Percentiles rank a stretch among this genome's conserved stretches.
phyloP scores from a whole-genome alignment of 192 early-diverging fungal species.

The Diversispora epigaea region DNA sequence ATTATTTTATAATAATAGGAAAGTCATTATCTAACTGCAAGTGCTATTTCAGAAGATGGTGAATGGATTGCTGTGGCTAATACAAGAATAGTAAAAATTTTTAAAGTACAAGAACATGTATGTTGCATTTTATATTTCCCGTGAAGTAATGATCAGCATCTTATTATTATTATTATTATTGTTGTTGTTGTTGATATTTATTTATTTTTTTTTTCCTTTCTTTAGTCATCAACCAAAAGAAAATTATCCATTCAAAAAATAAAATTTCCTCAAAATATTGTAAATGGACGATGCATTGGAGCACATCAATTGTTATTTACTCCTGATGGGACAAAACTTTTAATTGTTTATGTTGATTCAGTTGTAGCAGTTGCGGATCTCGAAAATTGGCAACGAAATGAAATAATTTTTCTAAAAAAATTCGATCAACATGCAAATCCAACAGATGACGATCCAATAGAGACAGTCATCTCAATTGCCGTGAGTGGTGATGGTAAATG shows the following conservation, averaged over 20 bases:
- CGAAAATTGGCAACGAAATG: constrained; percentile 48
- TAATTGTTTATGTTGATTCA: constrained; percentile 75
- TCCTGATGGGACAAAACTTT: constrained; percentile 68
- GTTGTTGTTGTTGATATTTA: no score
- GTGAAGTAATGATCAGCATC: background rate
- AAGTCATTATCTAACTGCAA: constrained; percentile 65
- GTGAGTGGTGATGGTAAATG: constrained; percentile 79
- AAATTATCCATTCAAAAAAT: constrained; percentile 50
- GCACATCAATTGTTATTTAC: constrained; percentile 78
- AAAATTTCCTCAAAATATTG: constrained; percentile 40
- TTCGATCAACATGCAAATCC: constrained; percentile 46
- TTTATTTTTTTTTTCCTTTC: constrained; percentile 2
- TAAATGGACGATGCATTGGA: constrained; percentile 46
- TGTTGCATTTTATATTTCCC: constrained; percentile 7
- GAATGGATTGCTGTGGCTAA: constrained; percentile 82
- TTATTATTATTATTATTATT: no score
- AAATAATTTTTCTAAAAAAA: constrained; percentile 36
- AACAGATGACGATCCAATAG: constrained; percentile 34
- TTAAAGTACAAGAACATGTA: constrained; percentile 57
- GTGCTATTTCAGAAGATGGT: constrained; percentile 80
- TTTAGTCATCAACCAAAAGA: constrained; percentile 39
- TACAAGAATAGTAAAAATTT: constrained; percentile 66
- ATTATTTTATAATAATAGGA: background rate
- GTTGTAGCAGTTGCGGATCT: constrained; percentile 77
- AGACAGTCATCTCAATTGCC: constrained; percentile 67